These are phyloP conservation scores for Xerocomellus amylosporus DNA, from an alignment of 768 basidiomycete genomes.

Conservation along the genomic window DNA sequence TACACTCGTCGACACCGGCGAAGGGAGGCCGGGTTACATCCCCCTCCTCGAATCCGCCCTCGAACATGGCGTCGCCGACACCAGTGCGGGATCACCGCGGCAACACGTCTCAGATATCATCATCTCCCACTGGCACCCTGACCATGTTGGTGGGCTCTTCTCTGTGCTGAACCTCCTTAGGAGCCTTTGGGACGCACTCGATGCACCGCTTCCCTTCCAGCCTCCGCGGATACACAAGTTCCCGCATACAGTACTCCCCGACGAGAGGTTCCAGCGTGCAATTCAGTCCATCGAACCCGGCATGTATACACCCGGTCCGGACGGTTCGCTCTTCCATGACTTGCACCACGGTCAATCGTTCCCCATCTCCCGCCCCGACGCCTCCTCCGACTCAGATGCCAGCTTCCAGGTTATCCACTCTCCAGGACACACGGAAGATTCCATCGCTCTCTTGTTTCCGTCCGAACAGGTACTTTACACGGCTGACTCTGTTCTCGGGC, in stretches of 20 bases:
- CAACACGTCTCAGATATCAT: constrained; percentile 81
- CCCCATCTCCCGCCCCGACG: constrained; percentile 23
- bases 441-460: constrained; percentile 67
- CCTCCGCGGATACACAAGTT: constrained; percentile 79
- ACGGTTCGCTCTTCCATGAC: constrained; percentile 53
- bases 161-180: constrained; percentile 65
- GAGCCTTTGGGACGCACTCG: constrained; percentile 56
- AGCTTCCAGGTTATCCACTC: constrained; percentile 70
- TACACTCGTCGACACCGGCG: constrained; percentile 80
- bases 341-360: constrained; percentile 56
- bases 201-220: constrained; percentile 44
- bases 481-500: constrained; percentile 87
- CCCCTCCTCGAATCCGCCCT: constrained; percentile 63
- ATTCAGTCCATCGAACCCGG: constrained; percentile 39
- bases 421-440: constrained; percentile 90
- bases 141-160: constrained; percentile 79
- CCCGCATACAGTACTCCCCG: constrained; percentile 37
- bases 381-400: constrained; percentile 1
- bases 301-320: constrained; percentile 44
- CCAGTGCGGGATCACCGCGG: not conserved
- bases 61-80: constrained; percentile 34
- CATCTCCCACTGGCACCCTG: constrained; percentile 86
- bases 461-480: constrained; percentile 80
- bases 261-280: constrained; percentile 36
- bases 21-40: constrained; percentile 67